Evolutionary conservation across 2,329 filamentous ascomycete genomes (phyloP), one percentile per base, ranked within the genome.

Genomic region (Monosporascus cannonballus): DNA sequence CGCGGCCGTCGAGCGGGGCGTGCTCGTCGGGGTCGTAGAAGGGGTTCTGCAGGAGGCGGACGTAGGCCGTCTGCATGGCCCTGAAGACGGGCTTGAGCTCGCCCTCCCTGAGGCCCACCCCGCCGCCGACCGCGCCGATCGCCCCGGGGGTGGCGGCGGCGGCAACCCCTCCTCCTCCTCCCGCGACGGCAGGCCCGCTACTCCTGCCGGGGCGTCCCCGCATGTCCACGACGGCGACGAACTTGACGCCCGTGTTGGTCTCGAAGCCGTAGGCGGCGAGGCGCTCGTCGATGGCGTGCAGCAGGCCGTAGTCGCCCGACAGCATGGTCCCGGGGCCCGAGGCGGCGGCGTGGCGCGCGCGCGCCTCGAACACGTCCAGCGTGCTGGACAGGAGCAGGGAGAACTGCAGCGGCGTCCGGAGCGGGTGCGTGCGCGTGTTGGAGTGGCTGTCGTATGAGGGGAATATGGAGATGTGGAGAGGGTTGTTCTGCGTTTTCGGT

Each of bases 261-360:
- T 97, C 83, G 84, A 90, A 96, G 64, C 94, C 94, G 74, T 97
- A 99, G 60, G 91, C 88, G 37, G 92, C 91, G 47, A 97, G 80
- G 25, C 92, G 83, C 73, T 99, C 93, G 74, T 97, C 94, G 54
- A 97, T 80, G 54, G 92, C 91, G 73, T 97, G 93, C 49, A 99
- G 80, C 14, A 97, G 81, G 30, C 94, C 93, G 60, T 94, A 86
- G 69, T 97, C 93, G 62, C 94, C 91, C 49, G 90, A 88, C 44
- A 83, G 71, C 8, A 62, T 39, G 25, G 60, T 54, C 8, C 76
- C 75, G 25, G 72, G 70, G 45, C 70, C 71, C 20, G 68, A 64
- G 51, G 72, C 69, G 22, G 80, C 82, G 63, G 87, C 87, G 64
- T 84, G 80, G 51, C 87, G 86, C 59, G 89, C 80, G 53, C 91